Conservation (phyloP, 2,329 filamentous ascomycete species). For the Talaromyces sp. region DNA sequence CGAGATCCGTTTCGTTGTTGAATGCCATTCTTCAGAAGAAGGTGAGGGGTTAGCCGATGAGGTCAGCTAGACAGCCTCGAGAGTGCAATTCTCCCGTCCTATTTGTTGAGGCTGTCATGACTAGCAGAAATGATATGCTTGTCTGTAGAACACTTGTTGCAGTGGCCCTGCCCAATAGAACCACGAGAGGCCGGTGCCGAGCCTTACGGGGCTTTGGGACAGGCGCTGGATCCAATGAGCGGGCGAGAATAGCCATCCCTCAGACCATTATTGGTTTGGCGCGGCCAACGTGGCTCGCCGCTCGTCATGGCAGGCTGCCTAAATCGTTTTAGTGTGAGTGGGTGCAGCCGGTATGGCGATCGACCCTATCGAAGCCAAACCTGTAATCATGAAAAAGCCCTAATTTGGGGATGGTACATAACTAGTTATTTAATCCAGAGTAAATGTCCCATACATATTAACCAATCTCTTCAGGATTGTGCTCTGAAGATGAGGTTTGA, state of each 20-base stretch:
- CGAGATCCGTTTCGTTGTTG: background rate
- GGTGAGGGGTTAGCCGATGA: background rate
- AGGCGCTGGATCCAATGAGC: conserved; percentile 16
- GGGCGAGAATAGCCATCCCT: background rate
- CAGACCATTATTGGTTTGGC: conserved; percentile 16
- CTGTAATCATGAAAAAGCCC: background rate
- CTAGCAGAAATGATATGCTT: conserved; percentile 3
- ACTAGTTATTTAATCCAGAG: background rate
- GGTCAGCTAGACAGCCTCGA: background rate
- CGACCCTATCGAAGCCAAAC: background rate
- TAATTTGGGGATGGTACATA: background rate
- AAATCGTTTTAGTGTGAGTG: background rate
- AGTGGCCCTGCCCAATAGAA: conserved; percentile 8
- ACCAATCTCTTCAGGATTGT: background rate
- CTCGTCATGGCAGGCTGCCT: conserved; percentile 8
- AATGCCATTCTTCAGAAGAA: background rate
- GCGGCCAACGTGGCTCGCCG: conserved; percentile 23
- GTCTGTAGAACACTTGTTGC: conserved; percentile 1
- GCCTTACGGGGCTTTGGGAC: conserved; percentile 9
- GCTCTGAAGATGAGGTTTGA: background rate
- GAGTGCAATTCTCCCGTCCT: background rate
- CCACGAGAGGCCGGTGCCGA: background rate
- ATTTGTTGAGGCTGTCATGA: background rate
- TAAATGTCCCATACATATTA: background rate
- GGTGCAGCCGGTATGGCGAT: background rate